Conservation (phyloP, 2,329 filamentous ascomycete species). For the Knoxdaviesia capensis region DNA sequence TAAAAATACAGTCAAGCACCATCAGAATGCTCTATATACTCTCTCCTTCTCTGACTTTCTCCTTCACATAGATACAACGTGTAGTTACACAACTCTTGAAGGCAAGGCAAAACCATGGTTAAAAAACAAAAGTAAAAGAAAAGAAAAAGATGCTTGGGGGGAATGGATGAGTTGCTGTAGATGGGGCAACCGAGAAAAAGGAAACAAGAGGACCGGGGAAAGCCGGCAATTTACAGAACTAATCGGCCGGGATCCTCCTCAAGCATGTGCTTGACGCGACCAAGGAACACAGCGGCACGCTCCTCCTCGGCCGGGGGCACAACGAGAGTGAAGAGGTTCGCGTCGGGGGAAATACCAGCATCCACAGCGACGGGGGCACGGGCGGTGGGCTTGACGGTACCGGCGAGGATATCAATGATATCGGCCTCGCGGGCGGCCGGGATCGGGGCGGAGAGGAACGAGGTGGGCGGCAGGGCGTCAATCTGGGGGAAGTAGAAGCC, state of each 20-base stretch:
- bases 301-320: conserved; percentile 67
- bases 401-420: conserved; percentile 64
- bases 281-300: conserved; percentile 63
- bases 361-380: conserved; percentile 9
- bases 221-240: conserved; percentile 26
- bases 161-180: conserved; percentile 2
- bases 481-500: conserved; percentile 57
- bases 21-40: too few relatives aligned
- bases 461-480: conserved; percentile 29
- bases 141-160: neutral
- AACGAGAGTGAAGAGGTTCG: conserved; percentile 65
- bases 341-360: conserved; percentile 28
- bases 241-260: conserved; percentile 63
- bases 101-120: too few relatives aligned
- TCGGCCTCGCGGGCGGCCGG: conserved; percentile 27
- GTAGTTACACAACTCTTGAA: too few relatives aligned
- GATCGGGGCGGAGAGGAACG: conserved; percentile 14
- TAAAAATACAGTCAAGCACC: too few relatives aligned
- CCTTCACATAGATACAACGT: too few relatives aligned
- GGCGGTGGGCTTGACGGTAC: conserved; percentile 8
- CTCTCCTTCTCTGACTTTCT: too few relatives aligned
- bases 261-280: conserved; percentile 66
- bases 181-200: neutral
- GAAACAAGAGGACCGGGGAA: neutral
- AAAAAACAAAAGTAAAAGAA: neutral